phyloP scores from a whole-genome alignment of 129 eudicot genomes.

The Dittrichia graveolens region DNA sequence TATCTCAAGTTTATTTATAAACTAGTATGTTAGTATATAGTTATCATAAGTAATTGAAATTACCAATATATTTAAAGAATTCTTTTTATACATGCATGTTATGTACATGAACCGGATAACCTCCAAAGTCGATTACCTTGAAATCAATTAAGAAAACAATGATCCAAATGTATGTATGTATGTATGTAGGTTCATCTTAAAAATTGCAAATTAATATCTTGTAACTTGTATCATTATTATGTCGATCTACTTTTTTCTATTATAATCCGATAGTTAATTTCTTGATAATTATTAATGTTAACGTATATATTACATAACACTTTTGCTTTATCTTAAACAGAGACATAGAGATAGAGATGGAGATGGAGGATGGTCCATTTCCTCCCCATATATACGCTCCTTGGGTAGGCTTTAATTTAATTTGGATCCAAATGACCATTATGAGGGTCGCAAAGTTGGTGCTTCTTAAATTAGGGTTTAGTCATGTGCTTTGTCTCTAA shows the following conservation, averaged over 20 bases:
- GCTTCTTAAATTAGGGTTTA: constrained; percentile 26
- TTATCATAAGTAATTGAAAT: no score
- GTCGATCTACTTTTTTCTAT: constrained; percentile 26
- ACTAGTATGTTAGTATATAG: no score
- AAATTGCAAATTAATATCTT: constrained; percentile 26
- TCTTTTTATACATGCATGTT: not conserved
- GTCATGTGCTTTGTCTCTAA: constrained; percentile 52
- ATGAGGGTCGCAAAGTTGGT: constrained; percentile 34
- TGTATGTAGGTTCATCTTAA: no score
- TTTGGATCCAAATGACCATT: constrained; percentile 40
- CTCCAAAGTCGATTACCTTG: not conserved
- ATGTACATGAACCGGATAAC: not conserved
- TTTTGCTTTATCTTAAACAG: constrained; percentile 35
- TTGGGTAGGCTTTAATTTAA: constrained; percentile 37
- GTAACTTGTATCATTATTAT: constrained; percentile 32
- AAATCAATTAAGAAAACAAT: constrained; percentile 6
- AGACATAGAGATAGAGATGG: constrained; percentile 30
- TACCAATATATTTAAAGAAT: no score
- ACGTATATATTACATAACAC: constrained; percentile 25
- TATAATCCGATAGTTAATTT: constrained; percentile 6
- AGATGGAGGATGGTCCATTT: constrained; percentile 31
- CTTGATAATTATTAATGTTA: constrained; percentile 24
- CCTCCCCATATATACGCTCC: constrained; percentile 2
- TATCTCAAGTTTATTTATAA: no score
- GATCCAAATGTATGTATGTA: no score